Evolutionary conservation across 768 basidiomycete species (phyloP).

Genomic region (Russula foetens): DNA sequence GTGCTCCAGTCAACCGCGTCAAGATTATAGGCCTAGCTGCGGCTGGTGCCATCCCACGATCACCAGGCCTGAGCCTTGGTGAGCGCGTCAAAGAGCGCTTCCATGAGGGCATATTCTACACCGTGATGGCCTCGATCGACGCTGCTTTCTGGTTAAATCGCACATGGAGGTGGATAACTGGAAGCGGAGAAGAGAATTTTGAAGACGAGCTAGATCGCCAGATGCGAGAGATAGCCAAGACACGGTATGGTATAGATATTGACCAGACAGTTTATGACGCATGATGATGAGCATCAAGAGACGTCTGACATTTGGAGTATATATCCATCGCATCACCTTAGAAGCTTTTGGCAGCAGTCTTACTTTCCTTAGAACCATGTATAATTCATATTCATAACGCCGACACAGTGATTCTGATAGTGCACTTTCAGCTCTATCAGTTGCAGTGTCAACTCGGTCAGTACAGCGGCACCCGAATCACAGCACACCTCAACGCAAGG

Average conservation of each 20-base stretch:
- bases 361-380: too few species aligned
- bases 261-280: slow-evolving; percentile 10
- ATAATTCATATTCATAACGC: too few species aligned
- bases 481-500: too few species aligned
- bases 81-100: slow-evolving; percentile 45
- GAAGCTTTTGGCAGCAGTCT: too few species aligned
- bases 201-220: slow-evolving; percentile 15
- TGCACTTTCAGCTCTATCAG: too few species aligned
- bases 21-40: slow-evolving; percentile 86
- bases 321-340: too few species aligned
- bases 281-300: background rate
- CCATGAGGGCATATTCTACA: slow-evolving; percentile 53
- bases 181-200: background rate
- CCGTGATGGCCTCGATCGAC: slow-evolving; percentile 63
- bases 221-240: slow-evolving; percentile 10
- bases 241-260: slow-evolving; percentile 12
- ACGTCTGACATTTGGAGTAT: too few species aligned
- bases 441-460: too few species aligned
- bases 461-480: too few species aligned
- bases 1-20: slow-evolving; percentile 83
- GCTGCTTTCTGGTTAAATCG: slow-evolving; percentile 51
- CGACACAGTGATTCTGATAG: background rate
- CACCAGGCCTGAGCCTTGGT: slow-evolving; percentile 33
- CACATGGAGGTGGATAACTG: slow-evolving; percentile 11
- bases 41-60: slow-evolving; percentile 51